These are phyloP conservation scores for Actinomortierella wolfii DNA, from an alignment of 371 early-diverging fungal genomes.

Conservation along the genomic window DNA sequence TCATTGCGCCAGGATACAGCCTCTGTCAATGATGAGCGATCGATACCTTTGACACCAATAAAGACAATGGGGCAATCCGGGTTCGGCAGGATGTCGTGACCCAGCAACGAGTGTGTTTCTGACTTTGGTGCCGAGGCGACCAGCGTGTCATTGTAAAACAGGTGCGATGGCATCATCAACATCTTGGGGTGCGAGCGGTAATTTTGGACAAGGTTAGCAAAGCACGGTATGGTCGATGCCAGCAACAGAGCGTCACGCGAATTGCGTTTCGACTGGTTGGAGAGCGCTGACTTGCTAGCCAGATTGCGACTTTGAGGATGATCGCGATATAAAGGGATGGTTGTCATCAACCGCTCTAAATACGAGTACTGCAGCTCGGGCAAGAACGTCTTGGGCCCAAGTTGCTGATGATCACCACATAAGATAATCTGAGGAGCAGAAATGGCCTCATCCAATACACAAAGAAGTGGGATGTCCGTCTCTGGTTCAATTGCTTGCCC, in stretches of 20 bases:
- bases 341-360: constrained; percentile 31
- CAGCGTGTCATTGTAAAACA: constrained; percentile 51
- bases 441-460: constrained; percentile 29
- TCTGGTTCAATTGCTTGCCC: constrained; percentile 59
- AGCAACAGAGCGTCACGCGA: constrained; percentile 18
- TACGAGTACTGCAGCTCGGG: constrained; percentile 39
- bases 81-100: constrained; percentile 43
- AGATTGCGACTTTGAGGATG: constrained; percentile 37
- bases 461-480: constrained; percentile 49
- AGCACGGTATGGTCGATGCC: constrained; percentile 36
- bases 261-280: constrained; percentile 1
- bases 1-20: constrained; percentile 53
- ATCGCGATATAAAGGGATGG: constrained; percentile 31
- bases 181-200: constrained; percentile 48
- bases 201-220: constrained; percentile 52
- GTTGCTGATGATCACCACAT: constrained; percentile 42
- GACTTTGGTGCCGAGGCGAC: constrained; percentile 39
- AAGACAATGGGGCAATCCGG: constrained; percentile 51
- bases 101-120: constrained; percentile 38
- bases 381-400: constrained; percentile 42
- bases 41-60: constrained; percentile 48
- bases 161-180: constrained; percentile 49
- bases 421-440: constrained; percentile 31
- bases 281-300: constrained; percentile 9
- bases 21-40: constrained; percentile 35